A percentile compares a stretch with the other conserved stretches of the same genome.
These are phyloP conservation scores for Neonectria coccinea DNA, from an alignment of 2,329 filamentous ascomycete species.

Conservation along the genomic window DNA sequence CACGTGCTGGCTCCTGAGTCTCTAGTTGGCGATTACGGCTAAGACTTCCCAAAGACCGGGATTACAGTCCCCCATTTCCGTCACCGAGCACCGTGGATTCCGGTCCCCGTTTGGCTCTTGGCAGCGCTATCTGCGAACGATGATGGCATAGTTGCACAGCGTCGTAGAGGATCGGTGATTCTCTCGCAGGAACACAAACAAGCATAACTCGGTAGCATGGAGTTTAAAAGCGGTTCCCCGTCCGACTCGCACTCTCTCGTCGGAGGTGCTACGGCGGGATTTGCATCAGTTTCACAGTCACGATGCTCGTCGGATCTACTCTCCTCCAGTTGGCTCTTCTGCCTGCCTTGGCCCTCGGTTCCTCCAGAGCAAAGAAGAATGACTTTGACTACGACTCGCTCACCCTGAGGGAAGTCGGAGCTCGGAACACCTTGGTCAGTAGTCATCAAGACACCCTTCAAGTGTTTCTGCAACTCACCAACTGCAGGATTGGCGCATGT, in stretches of 20 bases:
- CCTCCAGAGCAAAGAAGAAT: constrained; percentile 24
- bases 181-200: constrained; percentile 15
- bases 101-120: constrained; percentile 7
- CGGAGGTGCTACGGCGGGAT: not conserved
- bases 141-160: not conserved
- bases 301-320: constrained; percentile 34
- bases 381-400: constrained; percentile 47
- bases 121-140: constrained; percentile 11
- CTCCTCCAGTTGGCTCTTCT: constrained; percentile 37
- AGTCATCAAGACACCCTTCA: accelerated
- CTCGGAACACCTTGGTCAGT: constrained; percentile 53
- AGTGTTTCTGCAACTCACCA: not conserved
- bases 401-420: constrained; percentile 51
- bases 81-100: constrained; percentile 34
- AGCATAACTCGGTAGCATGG: constrained; percentile 12
- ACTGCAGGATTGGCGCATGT: constrained; percentile 54
- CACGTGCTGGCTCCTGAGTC: constrained; percentile 35
- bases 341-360: constrained; percentile 34
- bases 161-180: constrained; percentile 1
- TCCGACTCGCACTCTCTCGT: not conserved
- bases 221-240: constrained; percentile 1
- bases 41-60: constrained; percentile 18
- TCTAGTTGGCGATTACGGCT: constrained; percentile 35
- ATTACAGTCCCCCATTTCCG: constrained; percentile 31
- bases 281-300: not conserved